Conservation (phyloP, 2,329 filamentous ascomycete genomes). For the Fusarium decemcellulare region DNA sequence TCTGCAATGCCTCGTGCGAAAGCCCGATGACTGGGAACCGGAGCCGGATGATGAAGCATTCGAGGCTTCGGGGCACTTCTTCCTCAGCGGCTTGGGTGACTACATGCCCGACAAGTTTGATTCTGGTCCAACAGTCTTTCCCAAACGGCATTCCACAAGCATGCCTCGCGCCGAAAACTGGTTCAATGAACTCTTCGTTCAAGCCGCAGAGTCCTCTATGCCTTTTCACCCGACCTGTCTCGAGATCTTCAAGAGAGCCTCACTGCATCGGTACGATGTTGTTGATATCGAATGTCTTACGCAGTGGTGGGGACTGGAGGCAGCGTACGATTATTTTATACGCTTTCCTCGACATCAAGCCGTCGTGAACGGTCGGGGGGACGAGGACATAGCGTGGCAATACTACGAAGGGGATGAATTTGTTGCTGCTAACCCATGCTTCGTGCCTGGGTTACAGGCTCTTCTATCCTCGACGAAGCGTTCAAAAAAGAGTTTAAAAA, state of each 20-base stretch:
- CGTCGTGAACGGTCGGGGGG: not conserved
- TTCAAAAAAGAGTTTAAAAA: not conserved
- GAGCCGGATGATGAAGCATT: conserved; percentile 39
- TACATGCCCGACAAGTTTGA: conserved; percentile 27
- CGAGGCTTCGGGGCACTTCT: conserved; percentile 27
- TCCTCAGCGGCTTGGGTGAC: conserved; percentile 39
- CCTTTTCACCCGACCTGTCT: conserved; percentile 50
- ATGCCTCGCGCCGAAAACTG: conserved; percentile 4
- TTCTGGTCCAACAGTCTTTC: conserved; percentile 6
- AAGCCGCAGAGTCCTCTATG: conserved; percentile 12
- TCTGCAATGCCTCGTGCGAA: conserved; percentile 45
- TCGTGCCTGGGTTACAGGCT: conserved; percentile 19
- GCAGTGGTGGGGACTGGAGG: conserved; percentile 27
- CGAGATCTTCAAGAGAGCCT: conserved; percentile 48
- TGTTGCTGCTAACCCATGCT: conserved; percentile 41
- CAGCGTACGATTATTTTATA: not conserved
- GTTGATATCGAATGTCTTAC: conserved; percentile 40
- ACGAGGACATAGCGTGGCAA: conserved; percentile 22
- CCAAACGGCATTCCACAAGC: conserved; percentile 18
- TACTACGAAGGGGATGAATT: conserved; percentile 31
- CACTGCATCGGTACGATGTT: conserved; percentile 15
- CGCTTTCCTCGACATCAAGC: conserved; percentile 22
- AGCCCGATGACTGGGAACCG: conserved; percentile 28
- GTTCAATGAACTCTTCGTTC: not conserved
- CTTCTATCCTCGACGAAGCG: conserved; percentile 11